Percentiles rank a stretch among this genome's conserved stretches.
These are phyloP conservation scores for Hanseniaspora hatyaiensis DNA, from an alignment of 805 yeast species.

Conservation along the genomic window DNA sequence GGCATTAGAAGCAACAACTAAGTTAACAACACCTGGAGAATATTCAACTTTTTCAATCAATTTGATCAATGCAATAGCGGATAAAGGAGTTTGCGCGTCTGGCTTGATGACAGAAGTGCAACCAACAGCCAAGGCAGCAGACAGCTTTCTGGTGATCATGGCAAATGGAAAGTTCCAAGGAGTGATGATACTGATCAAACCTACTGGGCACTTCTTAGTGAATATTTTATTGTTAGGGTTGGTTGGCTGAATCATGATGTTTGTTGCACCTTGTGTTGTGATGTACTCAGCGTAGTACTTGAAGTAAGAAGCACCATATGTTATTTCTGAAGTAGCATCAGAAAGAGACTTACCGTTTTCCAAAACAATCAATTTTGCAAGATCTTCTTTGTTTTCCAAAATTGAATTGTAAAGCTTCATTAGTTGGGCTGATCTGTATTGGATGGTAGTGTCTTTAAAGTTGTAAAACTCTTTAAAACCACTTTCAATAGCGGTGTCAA, in stretches of 20 bases:
- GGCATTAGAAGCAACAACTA: conserved; percentile 36
- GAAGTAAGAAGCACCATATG: conserved; percentile 59
- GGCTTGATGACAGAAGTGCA: conserved; percentile 52
- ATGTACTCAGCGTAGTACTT: conserved; percentile 78
- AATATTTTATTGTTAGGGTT: conserved; percentile 41
- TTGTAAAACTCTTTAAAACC: conserved; percentile 38
- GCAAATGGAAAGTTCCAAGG: conserved; percentile 63
- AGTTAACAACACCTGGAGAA: conserved; percentile 47
- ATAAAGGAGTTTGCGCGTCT: conserved; percentile 49
- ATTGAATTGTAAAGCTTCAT: conserved; percentile 41
- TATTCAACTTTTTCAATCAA: conserved; percentile 49
- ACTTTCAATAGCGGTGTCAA: conserved; percentile 44
- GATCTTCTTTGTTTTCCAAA: conserved; percentile 45
- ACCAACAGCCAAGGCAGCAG: conserved; percentile 56
- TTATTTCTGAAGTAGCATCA: conserved; percentile 46
- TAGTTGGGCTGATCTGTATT: conserved; percentile 41
- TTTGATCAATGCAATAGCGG: conserved; percentile 46
- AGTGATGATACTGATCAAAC: conserved; percentile 51
- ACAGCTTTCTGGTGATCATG: conserved; percentile 55
- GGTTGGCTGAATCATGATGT: conserved; percentile 36
- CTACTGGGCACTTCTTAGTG: conserved; percentile 49
- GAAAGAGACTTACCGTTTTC: conserved; percentile 49
- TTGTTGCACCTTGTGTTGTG: conserved; percentile 27
- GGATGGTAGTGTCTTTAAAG: conserved; percentile 38
- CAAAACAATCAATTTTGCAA: conserved; percentile 45